Conservation (phyloP, 2,329 filamentous ascomycete species). For the Colletotrichum nymphaeae region DNA sequence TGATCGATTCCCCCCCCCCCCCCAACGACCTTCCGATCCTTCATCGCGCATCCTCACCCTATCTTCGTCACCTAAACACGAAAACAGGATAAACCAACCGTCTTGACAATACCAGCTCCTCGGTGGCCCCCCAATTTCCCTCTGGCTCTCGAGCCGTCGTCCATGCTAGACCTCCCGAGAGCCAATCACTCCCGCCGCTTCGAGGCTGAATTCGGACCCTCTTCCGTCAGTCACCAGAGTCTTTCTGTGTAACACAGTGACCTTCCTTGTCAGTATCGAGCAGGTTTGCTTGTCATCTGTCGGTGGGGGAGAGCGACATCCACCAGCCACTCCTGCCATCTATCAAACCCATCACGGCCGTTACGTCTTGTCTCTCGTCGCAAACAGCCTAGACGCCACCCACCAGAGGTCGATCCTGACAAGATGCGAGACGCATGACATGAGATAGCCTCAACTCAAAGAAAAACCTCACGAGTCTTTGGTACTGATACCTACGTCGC, state of each 20-base stretch:
- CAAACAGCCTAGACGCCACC: constrained; percentile 13
- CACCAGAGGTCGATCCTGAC: not conserved
- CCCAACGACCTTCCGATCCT: not conserved
- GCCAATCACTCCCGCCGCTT: not conserved
- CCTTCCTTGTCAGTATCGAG: constrained; percentile 17
- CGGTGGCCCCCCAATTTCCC: not conserved
- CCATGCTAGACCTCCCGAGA: not conserved
- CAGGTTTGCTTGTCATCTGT: constrained; percentile 13
- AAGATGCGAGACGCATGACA: not conserved
- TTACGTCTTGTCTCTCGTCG: not conserved
- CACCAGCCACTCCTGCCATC: constrained; percentile 27
- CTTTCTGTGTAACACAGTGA: constrained; percentile 14
- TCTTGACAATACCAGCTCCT: not conserved
- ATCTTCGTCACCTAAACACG: not conserved
- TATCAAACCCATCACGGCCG: constrained; percentile 4
- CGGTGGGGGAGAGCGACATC: constrained; percentile 20
- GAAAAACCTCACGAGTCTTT: not conserved
- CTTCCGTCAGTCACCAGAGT: not conserved
- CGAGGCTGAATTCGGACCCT: not conserved
- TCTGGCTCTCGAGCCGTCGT: not conserved
- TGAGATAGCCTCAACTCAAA: not conserved
- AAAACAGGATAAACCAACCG: not conserved
- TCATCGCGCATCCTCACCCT: not conserved
- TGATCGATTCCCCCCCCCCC: not conserved
- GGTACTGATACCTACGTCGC: not conserved